These are phyloP conservation scores for Knoxia roxburghii DNA, from an alignment of 257 asterid genomes.

Conservation along the genomic window DNA sequence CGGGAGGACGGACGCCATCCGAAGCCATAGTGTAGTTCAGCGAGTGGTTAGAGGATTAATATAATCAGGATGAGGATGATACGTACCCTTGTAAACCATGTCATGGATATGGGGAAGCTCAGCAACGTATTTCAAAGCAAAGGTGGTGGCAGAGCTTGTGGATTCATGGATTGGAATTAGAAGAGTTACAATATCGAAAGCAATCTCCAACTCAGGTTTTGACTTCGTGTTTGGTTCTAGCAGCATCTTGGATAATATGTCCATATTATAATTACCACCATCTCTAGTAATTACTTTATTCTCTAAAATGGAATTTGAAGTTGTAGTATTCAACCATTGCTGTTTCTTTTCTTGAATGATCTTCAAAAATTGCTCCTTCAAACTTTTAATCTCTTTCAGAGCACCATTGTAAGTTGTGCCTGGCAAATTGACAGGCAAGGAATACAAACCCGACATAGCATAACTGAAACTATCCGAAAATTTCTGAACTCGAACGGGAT, in stretches of 20 bases:
- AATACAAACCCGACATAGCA: neutral
- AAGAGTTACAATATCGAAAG: conserved; percentile 7
- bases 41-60: no score
- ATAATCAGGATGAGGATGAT: no score
- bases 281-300: neutral
- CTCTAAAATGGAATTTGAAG: no score
- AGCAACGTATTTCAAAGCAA: conserved; percentile 19
- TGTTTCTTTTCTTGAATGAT: neutral
- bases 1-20: no score
- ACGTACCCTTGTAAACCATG: conserved; percentile 18
- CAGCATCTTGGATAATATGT: neutral
- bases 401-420: neutral
- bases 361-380: neutral
- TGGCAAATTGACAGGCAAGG: neutral
- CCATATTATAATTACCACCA: no score
- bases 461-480: neutral
- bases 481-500: neutral
- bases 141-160: conserved; percentile 16
- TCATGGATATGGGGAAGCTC: conserved; percentile 19
- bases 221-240: conserved; percentile 11
- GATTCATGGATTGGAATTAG: conserved; percentile 21
- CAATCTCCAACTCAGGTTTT: conserved; percentile 16
- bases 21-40: no score
- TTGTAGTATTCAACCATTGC: neutral
- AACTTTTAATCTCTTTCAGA: neutral